Percentiles rank a stretch among this genome's conserved stretches.
These are phyloP conservation scores for Mercurialis annua DNA, from an alignment of 345 rosid species.

Conservation along the genomic window DNA sequence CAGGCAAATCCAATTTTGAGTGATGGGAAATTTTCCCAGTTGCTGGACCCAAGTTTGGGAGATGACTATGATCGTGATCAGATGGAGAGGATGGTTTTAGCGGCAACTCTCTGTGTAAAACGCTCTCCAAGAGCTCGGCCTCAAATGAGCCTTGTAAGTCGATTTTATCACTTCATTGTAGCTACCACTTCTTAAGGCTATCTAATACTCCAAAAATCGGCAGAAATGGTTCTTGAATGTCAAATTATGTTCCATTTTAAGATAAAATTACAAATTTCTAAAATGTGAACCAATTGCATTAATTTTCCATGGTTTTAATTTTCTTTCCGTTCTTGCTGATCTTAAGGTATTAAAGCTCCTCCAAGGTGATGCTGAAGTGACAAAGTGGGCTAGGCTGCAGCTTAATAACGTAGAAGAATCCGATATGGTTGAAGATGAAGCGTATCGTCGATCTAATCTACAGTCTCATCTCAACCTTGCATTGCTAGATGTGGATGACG, in stretches of 20 bases:
- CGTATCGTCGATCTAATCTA: slow-evolving; percentile 9
- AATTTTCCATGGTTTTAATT: not conserved
- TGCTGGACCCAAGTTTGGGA: slow-evolving; percentile 29
- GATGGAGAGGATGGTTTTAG: slow-evolving; percentile 32
- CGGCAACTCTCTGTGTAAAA: slow-evolving; percentile 28
- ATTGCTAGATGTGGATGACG: slow-evolving; percentile 32
- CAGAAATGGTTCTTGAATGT: no score
- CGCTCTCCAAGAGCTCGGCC: slow-evolving; percentile 28
- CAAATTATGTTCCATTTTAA: no score
- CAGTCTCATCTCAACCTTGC: slow-evolving; percentile 33
- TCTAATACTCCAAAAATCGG: not conserved
- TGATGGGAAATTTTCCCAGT: slow-evolving; percentile 22
- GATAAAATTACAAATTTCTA: not conserved
- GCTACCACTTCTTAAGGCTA: not conserved
- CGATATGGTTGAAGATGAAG: slow-evolving; percentile 19
- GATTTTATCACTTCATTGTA: not conserved
- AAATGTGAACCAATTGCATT: not conserved
- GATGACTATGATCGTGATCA: slow-evolving; percentile 24
- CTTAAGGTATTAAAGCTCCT: slow-evolving; percentile 22
- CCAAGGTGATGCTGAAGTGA: slow-evolving; percentile 27
- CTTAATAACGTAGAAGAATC: slow-evolving; percentile 14
- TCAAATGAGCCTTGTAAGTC: slow-evolving; percentile 29
- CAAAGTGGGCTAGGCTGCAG: slow-evolving; percentile 29
- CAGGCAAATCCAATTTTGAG: slow-evolving; percentile 31
- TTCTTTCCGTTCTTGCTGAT: not conserved